Evolutionary conservation across 495 filamentous ascomycete species (phyloP), one percentile per base, ranked within the genome.

Genomic region (Neurospora sp.): DNA sequence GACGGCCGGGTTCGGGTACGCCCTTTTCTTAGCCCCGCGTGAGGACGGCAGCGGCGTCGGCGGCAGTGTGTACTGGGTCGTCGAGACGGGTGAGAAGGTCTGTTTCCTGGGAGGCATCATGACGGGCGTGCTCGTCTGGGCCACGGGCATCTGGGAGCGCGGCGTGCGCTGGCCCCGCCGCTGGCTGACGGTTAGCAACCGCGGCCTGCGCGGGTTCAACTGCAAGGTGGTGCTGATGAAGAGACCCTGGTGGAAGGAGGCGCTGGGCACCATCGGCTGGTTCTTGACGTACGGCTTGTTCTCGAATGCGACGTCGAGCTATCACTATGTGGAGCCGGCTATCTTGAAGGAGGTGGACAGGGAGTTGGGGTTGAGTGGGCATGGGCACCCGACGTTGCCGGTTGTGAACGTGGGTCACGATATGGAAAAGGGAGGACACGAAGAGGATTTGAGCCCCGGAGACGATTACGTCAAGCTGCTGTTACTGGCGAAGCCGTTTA

Each of bases 31-130:
- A 71, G 91, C 92, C 40, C 94, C 93, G 10, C 90, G 94, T 73
- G 94, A 97, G 80, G 94, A 98, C 86, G 94, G 94, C 74, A 88
- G 85, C 73, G 93, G 94, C 40, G 89, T 97, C 7, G 96, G 96
- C 72, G 96, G 96, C 59, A 94, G 91, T 1, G 92, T 97, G 68
- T 98, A 99, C 85, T 98, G 95, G 94, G 90, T 96, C 42, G 87
- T 99, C 8, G 95, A 97, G 75, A 92, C 91, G 81, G 86, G 87
- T 18, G 92, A 98, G 81, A 94, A 94, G 78, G 88, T 99, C 73
- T 92, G 90, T 72, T 90, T 97, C 70, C 88, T 97, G 72, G 94
- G 93, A 12, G 96, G 96, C 38, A 83, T 94, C 71, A 87, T 97
- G 59, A 97, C 93, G 3, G 89, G 86, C 37, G 83, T 93, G 47